Evolutionary conservation across 192 early-diverging fungal genomes (phyloP).

Genomic region (Rhizophagus sp.): DNA sequence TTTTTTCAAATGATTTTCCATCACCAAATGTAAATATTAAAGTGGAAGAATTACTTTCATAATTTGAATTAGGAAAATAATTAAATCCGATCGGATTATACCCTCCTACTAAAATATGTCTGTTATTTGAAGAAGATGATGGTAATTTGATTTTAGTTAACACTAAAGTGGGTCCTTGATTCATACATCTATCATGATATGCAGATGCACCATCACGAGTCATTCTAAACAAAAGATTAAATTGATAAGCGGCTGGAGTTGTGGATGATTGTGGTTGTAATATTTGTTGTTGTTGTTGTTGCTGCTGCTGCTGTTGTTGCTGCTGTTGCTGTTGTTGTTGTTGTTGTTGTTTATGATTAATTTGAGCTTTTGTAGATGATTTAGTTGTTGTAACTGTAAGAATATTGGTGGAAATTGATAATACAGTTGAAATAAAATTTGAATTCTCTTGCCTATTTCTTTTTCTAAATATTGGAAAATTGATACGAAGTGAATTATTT

Average conservation of each 20-base stretch:
- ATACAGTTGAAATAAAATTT: neutral
- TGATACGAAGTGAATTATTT: neutral
- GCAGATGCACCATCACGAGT: neutral
- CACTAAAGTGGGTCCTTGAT: neutral
- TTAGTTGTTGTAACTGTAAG: neutral
- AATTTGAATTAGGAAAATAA: neutral
- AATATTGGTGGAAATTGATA: neutral
- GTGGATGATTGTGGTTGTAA: neutral
- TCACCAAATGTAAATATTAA: constrained; percentile 21
- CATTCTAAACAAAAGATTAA: constrained; percentile 15
- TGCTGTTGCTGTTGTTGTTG: neutral
- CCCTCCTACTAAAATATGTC: neutral
- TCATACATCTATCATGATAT: constrained; percentile 10
- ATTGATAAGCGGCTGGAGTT: neutral
- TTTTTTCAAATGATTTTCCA: constrained; percentile 17
- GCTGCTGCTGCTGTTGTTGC: too few relatives aligned
- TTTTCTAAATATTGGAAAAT: neutral
- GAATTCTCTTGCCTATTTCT: neutral
- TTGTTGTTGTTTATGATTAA: neutral
- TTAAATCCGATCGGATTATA: constrained; percentile 21
- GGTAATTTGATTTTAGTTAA: neutral
- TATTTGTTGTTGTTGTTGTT: too few relatives aligned
- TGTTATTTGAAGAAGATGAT: too few relatives aligned
- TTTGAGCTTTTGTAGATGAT: neutral
- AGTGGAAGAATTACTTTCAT: neutral